Base-by-base conservation (phyloP, 176 grass and related monocot species). In the Lolium rigidum region DNA sequence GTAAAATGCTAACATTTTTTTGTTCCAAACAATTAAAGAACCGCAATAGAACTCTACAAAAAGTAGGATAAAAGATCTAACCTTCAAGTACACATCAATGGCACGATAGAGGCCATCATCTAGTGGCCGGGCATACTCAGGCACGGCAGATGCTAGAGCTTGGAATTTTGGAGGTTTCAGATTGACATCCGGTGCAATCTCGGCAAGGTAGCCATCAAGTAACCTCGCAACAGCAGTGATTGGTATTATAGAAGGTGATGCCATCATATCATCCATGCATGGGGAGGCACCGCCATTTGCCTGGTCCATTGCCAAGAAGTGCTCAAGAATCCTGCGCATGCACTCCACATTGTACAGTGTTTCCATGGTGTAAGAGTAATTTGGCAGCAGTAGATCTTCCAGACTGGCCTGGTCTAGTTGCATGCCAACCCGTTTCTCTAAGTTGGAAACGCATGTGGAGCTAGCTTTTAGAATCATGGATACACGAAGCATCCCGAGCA, bases 341-440 rank as follows among this genome's bases (percentile, higher is more conserved):
- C 95, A 97, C 88, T 97, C 92, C 0, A 97, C 95, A 18, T 94
- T 93, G 67, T 97, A 97, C n/a, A 97, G 91, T 76, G 95, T 92
- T 76, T 97, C 95, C 92, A 93, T 95, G 15, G 92, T 92, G 43
- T 95, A 89, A 24, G 95, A 92, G 82, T 93, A 97, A 43, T 89
- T 97, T 7, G 95, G 95, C 82, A 97, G 78, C 31, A 97, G 73
- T 50, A 97, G 68, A 79, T 97, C 95, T 84, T 97, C 95, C 55
- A 97, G 84, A 79, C 79, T 93, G 21, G 92, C 90, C 70, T 97
- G 89, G 67, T 97, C 92, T 7, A 97, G 89, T 60, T 97, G 90
- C 79, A 95, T 88, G 74, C 95, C 95, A 12, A 97, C 91, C 61
- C 92, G 71, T 72, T 84, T 94, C 86, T 97, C 95, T 41, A 97